phyloP scores from a whole-genome alignment of 139 green algal genomes.

The Trebouxia sp. region DNA sequence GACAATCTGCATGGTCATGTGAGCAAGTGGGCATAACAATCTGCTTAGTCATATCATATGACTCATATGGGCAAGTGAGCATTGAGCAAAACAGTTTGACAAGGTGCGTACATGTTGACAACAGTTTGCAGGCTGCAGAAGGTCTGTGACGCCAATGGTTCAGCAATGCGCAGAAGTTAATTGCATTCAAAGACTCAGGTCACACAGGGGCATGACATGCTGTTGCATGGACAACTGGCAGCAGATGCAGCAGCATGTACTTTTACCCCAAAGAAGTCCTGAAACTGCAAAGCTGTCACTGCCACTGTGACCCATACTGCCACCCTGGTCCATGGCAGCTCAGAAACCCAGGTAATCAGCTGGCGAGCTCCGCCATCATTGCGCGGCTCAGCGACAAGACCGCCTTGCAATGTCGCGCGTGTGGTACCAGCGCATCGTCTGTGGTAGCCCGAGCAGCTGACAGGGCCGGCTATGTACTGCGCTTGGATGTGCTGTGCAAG shows the following conservation, averaged over 20 bases:
- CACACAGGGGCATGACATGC: background rate
- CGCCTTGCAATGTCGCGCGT: background rate
- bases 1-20: slow-evolving; percentile 65
- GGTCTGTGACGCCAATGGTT: background rate
- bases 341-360: slow-evolving; percentile 5
- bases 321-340: slow-evolving; percentile 70
- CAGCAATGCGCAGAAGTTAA: background rate
- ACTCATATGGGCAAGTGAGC: background rate
- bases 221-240: background rate
- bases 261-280: slow-evolving; percentile 86
- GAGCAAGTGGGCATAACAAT: background rate
- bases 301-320: slow-evolving; percentile 66
- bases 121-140: background rate
- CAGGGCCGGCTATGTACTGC: background rate
- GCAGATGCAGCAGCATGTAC: background rate
- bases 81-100: background rate
- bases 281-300: slow-evolving; percentile 60
- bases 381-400: background rate
- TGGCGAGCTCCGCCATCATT: background rate
- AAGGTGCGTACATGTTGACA: background rate
- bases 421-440: background rate
- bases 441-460: background rate
- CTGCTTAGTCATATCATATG: background rate
- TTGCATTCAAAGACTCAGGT: background rate
- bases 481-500: background rate